Conservation (phyloP, 1,139 yeast species). For the Yamadazyma kanchanaburiensis region DNA sequence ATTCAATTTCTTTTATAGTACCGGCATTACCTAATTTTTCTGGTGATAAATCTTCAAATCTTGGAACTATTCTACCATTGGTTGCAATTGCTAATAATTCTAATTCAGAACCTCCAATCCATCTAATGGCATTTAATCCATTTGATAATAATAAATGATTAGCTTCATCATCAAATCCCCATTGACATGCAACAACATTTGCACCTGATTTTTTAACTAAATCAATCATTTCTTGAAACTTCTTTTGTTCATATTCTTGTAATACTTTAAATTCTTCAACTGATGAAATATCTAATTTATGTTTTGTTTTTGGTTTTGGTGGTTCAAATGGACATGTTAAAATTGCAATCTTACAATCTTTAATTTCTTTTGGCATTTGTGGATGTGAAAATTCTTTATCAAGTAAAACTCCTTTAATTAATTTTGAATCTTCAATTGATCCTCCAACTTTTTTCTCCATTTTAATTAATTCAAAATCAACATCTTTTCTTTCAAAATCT, state of each 20-base stretch:
- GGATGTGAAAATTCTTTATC: slow-evolving; percentile 98
- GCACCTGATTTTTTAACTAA: slow-evolving; percentile 89
- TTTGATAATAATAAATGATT: slow-evolving; percentile 87
- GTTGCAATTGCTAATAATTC: slow-evolving; percentile 97
- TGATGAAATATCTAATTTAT: slow-evolving; percentile 85
- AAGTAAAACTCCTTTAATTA: slow-evolving; percentile 86
- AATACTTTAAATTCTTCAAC: slow-evolving; percentile 91
- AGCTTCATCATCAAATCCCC: slow-evolving; percentile 99
- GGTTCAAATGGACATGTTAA: slow-evolving; percentile 99
- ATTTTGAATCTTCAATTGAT: slow-evolving; percentile 74
- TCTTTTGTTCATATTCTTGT: slow-evolving; percentile 88
- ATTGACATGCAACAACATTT: slow-evolving; percentile 94
- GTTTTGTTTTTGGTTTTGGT: slow-evolving; percentile 98
- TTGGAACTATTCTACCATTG: slow-evolving; percentile 93
- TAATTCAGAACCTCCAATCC: slow-evolving; percentile 98
- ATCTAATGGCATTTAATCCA: slow-evolving; percentile 91
- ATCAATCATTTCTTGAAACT: slow-evolving; percentile 87
- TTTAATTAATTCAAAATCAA: slow-evolving; percentile 92
- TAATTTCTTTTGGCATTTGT: slow-evolving; percentile 86
- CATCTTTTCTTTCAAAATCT: slow-evolving; percentile 88
- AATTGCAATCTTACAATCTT: slow-evolving; percentile 86
- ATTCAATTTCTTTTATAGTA: slow-evolving; percentile 78
- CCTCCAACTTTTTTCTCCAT: slow-evolving; percentile 98
- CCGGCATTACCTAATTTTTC: slow-evolving; percentile 91
- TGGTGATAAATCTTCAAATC: slow-evolving; percentile 85